phyloP scores from a whole-genome alignment of 2,329 filamentous ascomycete genomes.

The Hymenotorrendiella dingleyae region DNA sequence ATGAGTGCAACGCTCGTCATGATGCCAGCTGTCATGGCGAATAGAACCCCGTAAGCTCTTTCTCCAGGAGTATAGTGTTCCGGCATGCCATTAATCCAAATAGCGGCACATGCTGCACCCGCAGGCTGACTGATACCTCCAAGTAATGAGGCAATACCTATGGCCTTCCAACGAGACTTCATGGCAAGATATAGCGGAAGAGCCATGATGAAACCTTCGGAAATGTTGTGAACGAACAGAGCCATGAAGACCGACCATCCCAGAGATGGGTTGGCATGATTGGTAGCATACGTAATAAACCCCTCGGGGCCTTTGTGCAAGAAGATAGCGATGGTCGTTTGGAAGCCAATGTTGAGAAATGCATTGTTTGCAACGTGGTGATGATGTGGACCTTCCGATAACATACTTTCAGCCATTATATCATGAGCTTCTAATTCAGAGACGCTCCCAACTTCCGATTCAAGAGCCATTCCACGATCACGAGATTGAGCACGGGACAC shows the following conservation, averaged over 20 bases:
- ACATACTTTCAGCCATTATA: no score
- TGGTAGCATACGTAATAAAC: conserved; percentile 91
- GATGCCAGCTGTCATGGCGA: conserved; percentile 84
- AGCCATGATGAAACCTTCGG: conserved; percentile 91
- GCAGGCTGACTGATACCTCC: conserved; percentile 84
- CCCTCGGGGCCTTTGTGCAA: conserved; percentile 90
- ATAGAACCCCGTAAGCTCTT: conserved; percentile 73
- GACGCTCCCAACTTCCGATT: background rate
- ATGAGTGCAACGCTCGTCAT: conserved; percentile 92
- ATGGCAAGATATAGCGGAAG: conserved; percentile 89
- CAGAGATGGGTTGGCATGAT: conserved; percentile 85
- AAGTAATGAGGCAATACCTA: conserved; percentile 75
- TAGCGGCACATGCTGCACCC: conserved; percentile 74
- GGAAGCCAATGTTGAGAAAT: conserved; percentile 90
- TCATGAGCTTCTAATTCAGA: conserved; percentile 16
- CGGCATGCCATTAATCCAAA: conserved; percentile 63
- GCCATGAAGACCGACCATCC: conserved; percentile 93
- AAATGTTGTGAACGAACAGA: conserved; percentile 96
- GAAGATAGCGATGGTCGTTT: conserved; percentile 91
- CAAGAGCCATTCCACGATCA: background rate
- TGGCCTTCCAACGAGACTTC: conserved; percentile 71
- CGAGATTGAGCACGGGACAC: conserved; percentile 3
- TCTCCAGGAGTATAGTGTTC: conserved; percentile 45
- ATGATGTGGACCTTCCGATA: conserved; percentile 63
- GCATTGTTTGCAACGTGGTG: conserved; percentile 55